Evolutionary conservation across 495 filamentous ascomycete species (phyloP).

Genomic region (Penicillium pulvis): DNA sequence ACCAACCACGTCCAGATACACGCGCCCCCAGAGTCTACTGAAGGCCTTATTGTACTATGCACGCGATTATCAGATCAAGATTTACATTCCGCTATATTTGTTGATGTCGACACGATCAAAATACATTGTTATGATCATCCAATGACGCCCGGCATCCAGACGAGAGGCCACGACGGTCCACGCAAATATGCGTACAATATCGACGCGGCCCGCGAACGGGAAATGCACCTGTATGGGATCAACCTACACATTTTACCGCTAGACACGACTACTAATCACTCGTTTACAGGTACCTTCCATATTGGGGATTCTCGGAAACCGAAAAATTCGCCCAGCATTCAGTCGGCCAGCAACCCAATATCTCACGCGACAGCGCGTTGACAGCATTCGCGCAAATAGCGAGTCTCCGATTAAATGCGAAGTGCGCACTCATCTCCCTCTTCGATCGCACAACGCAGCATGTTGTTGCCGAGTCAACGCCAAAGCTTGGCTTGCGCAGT

Average conservation of each 20-base stretch:
- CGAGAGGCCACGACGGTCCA: conserved; percentile 9
- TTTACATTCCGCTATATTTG: no score
- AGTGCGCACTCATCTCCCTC: conserved; percentile 36
- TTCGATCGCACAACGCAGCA: conserved; percentile 43
- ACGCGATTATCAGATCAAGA: no score
- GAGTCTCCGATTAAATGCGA: conserved; percentile 40
- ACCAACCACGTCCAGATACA: no score
- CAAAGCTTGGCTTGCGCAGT: conserved; percentile 39
- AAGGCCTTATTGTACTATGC: no score
- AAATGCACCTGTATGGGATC: conserved; percentile 22
- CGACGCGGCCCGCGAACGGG: conserved; percentile 22
- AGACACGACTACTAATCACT: not conserved
- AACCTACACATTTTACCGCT: not conserved
- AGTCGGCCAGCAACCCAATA: conserved; percentile 14
- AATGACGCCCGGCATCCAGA: not conserved
- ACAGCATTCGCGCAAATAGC: conserved; percentile 46
- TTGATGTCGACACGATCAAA: not conserved
- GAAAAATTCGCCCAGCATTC: conserved; percentile 22
- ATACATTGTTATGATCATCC: not conserved
- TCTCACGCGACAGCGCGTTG: conserved; percentile 35
- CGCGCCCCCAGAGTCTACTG: no score
- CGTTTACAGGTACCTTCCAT: conserved; percentile 18
- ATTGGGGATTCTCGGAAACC: conserved; percentile 18
- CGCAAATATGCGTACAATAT: conserved; percentile 24
- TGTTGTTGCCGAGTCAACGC: conserved; percentile 52